These are phyloP conservation scores for Cryptococcus sp. DNA, from an alignment of 1,284 basidiomycete species.

Conservation along the genomic window DNA sequence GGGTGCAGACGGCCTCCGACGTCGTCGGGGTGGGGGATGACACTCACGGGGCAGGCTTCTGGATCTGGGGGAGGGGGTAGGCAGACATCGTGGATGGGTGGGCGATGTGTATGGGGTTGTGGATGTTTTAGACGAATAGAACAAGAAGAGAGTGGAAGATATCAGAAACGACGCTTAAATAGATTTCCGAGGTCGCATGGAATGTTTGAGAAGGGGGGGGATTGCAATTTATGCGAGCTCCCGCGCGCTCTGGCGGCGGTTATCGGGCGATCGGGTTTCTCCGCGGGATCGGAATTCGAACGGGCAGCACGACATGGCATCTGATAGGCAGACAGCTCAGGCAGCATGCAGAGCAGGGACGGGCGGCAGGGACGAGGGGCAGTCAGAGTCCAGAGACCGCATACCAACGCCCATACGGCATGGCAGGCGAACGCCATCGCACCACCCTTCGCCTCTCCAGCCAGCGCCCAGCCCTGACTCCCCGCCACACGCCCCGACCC, in stretches of 20 bases:
- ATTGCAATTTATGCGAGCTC: neutral
- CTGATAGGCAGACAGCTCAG: neutral
- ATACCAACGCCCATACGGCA: too few relatives aligned
- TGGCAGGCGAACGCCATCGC: too few relatives aligned
- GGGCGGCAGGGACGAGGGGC: too few relatives aligned
- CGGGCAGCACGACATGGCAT: neutral
- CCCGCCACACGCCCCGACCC: too few relatives aligned
- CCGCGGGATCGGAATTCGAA: neutral
- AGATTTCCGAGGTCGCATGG: neutral
- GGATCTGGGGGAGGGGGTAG: conserved; percentile 34
- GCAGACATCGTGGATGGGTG: conserved; percentile 11
- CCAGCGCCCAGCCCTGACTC: too few relatives aligned
- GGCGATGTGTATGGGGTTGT: neutral
- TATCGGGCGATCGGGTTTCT: neutral
- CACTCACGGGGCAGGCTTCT: conserved; percentile 48
- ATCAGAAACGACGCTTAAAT: neutral
- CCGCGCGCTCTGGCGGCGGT: neutral
- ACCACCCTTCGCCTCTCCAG: too few relatives aligned
- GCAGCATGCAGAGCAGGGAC: too few relatives aligned
- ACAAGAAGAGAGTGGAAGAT: conserved; percentile 5
- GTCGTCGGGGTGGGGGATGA: neutral
- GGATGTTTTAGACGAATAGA: conserved; percentile 4
- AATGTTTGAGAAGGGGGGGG: neutral
- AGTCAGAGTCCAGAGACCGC: too few relatives aligned
- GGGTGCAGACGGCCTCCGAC: neutral